Evolutionary conservation across 2,329 filamentous ascomycete genomes (phyloP), one percentile per base, ranked within the genome.

Genomic region (Phoma sp.): DNA sequence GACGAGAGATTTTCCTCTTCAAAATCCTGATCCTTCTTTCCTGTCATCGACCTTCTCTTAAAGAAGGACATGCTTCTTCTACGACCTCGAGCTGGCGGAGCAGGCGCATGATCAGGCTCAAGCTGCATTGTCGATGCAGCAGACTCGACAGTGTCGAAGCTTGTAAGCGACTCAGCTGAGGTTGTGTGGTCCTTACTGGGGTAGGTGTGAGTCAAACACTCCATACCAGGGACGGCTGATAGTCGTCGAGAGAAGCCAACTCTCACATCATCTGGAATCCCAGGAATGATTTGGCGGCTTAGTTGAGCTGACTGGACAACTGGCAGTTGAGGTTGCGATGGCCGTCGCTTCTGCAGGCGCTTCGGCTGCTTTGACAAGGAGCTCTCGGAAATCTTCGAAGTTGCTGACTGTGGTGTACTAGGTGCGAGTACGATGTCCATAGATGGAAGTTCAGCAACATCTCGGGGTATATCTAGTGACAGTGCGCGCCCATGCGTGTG

Each of bases 121-220:
- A 70, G 53, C 29, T 67, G 32, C 12, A 34, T 40, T 2, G 45
- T 39, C 6, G 39, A 49, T 25, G 29, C 20, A 11, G 42, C n/a
- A 6, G 51, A 21, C 6, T 48, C 33, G 21, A 54, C n/a, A 46
- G 45, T 23, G 50, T 50, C 34, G 56, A 48, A 12, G 54, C 40
- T 34, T 45, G 26, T 17, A 49, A 49, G 17, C 51, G 58, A 49
- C 17, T 34, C 45, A 33, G 51, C 23, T 23, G 46, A 45, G 18
- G 28, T 54, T 12, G 30, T 47, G 43, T 73, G 64, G 5, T 70
- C 64, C 39, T 63, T 70, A 11, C 66, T 71, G 12, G 62, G 61
- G 51, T 69, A 75, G 0, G 74, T 76, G 7, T 65, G 67, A 11
- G 72, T 73, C 37, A 76, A 58, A 47, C 68, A 73, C 18, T 73